Conservation (phyloP, 257 asterid species). For the Leonotis leonurus region DNA sequence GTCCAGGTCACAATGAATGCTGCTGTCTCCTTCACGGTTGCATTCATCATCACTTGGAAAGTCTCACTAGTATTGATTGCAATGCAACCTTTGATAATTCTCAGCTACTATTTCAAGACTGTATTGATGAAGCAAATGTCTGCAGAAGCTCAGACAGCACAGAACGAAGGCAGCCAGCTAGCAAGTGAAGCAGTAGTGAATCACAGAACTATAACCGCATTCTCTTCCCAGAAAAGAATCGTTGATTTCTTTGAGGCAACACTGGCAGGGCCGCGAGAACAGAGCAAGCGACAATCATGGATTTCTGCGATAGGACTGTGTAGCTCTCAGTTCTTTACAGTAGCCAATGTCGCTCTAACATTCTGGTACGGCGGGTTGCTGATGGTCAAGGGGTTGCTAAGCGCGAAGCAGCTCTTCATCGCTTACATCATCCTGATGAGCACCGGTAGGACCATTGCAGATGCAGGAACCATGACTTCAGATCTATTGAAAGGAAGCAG, state of each 20-base stretch:
- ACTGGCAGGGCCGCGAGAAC: slow-evolving; percentile 25
- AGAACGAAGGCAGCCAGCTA: slow-evolving; percentile 42
- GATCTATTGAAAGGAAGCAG: slow-evolving; percentile 40
- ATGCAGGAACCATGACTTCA: slow-evolving; percentile 42
- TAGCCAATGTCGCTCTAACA: slow-evolving; percentile 27
- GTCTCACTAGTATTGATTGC: slow-evolving; percentile 32
- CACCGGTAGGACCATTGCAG: slow-evolving; percentile 39
- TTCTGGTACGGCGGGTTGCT: slow-evolving; percentile 49
- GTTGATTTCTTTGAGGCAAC: slow-evolving; percentile 28
- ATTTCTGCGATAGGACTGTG: slow-evolving; percentile 36
- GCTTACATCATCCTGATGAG: slow-evolving; percentile 36
- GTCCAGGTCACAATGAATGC: slow-evolving; percentile 28
- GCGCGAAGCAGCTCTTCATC: slow-evolving; percentile 28
- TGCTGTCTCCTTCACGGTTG: slow-evolving; percentile 28
- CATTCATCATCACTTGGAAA: slow-evolving; percentile 35
- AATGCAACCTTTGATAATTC: slow-evolving; percentile 36
- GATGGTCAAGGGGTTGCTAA: slow-evolving; percentile 22
- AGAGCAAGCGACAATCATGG: slow-evolving; percentile 48
- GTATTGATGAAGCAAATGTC: slow-evolving; percentile 37
- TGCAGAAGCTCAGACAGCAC: slow-evolving; percentile 31
- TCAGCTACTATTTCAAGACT: slow-evolving; percentile 27
- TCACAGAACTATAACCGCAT: slow-evolving; percentile 42
- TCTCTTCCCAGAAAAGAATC: slow-evolving; percentile 35
- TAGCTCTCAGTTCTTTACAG: slow-evolving; percentile 31
- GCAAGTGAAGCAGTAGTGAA: slow-evolving; percentile 50